These are phyloP conservation scores for Wickerhamomyces bovis DNA, from an alignment of 805 yeast species.

Conservation along the genomic window DNA sequence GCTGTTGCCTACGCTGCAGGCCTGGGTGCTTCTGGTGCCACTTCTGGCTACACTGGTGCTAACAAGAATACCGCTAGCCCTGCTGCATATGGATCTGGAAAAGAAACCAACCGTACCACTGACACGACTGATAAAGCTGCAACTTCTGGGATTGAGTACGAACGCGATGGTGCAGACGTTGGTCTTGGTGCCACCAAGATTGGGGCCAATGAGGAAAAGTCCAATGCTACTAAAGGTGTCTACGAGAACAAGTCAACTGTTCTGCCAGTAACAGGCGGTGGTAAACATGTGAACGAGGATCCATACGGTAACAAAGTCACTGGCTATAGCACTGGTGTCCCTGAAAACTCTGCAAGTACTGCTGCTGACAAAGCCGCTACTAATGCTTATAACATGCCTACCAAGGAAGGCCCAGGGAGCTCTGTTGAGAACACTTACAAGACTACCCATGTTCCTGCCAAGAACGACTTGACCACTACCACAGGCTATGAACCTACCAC, in stretches of 20 bases:
- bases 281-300: conserved; percentile 6
- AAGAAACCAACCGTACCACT: not conserved
- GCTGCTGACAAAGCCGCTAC: conserved; percentile 9
- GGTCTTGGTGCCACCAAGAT: conserved; percentile 15
- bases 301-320: conserved; percentile 10
- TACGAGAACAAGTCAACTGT: conserved; percentile 22
- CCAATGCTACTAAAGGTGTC: not conserved
- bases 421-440: conserved; percentile 17
- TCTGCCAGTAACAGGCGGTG: conserved; percentile 13
- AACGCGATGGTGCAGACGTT: conserved; percentile 1
- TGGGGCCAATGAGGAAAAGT: conserved; percentile 9
- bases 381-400: conserved; percentile 4
- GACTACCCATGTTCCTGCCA: conserved; percentile 3
- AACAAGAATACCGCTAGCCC: not conserved
- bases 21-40: conserved; percentile 1
- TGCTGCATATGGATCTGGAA: not conserved
- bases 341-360: conserved; percentile 12
- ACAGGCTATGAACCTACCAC: conserved; percentile 16
- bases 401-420: conserved; percentile 12
- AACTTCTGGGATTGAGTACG: not conserved
- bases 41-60: not conserved
- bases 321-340: conserved; percentile 15
- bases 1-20: conserved; percentile 11
- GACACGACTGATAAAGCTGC: not conserved
- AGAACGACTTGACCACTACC: conserved; percentile 12